These are phyloP conservation scores for Rhodotorula sp. DNA, from an alignment of 1,284 basidiomycete genomes.

Conservation along the genomic window DNA sequence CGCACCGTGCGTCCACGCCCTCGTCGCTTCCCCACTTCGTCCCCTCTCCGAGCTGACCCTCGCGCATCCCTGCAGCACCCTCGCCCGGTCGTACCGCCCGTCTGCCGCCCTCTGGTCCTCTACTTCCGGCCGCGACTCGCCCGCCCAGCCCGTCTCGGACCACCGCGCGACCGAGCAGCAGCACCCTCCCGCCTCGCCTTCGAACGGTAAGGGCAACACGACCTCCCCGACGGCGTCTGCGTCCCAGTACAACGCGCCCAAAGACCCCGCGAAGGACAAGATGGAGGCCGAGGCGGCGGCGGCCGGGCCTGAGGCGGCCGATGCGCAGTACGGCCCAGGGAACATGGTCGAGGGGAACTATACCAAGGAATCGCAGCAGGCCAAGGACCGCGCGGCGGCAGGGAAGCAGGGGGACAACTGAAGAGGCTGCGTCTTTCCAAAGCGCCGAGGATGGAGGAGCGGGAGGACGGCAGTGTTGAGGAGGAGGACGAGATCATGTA, in stretches of 20 bases:
- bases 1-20: background rate
- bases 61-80: background rate
- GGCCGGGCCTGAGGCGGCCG: slow-evolving; percentile 7
- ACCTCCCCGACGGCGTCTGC: slow-evolving; percentile 1
- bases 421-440: no score
- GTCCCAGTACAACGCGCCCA: slow-evolving; percentile 13
- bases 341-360: slow-evolving; percentile 13
- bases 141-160: background rate
- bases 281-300: slow-evolving; percentile 10
- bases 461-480: no score
- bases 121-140: background rate
- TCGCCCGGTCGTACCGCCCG: slow-evolving; percentile 1
- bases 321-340: slow-evolving; percentile 9
- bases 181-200: background rate
- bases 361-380: slow-evolving; percentile 10
- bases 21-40: background rate
- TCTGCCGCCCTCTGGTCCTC: background rate
- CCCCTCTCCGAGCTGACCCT: background rate
- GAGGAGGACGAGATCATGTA: no score
- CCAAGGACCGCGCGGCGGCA: slow-evolving; percentile 6
- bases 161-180: slow-evolving; percentile 3
- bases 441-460: no score
- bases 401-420: slow-evolving; percentile 19
- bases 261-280: slow-evolving; percentile 8
- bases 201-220: slow-evolving; percentile 6